Conservation (phyloP, 2,329 filamentous ascomycete genomes). For the Cylindrodendrum hubeiense region DNA sequence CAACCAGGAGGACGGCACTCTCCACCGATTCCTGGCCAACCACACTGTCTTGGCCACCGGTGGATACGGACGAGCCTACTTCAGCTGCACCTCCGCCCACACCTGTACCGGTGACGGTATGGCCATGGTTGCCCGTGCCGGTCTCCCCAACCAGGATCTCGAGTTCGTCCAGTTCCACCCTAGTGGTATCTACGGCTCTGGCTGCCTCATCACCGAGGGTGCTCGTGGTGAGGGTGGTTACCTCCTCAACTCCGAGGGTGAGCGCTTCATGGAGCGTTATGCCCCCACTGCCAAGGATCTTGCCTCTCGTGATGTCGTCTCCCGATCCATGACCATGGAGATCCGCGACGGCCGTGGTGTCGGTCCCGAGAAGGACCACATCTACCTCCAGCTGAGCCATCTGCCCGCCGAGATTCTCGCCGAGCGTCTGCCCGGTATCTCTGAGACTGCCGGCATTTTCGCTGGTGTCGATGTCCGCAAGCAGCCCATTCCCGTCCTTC, state of each 20-base stretch:
- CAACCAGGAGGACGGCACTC: conserved; percentile 98
- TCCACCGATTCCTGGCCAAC: conserved; percentile 96
- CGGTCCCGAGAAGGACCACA: conserved; percentile 96
- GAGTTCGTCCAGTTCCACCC: conserved; percentile 99
- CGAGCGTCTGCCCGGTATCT: conserved; percentile 98
- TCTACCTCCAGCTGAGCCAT: conserved; percentile 98
- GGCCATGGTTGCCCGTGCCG: conserved; percentile 98
- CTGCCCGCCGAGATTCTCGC: conserved; percentile 91
- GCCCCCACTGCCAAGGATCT: conserved; percentile 98
- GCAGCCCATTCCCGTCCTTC: conserved; percentile 95
- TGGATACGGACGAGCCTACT: conserved; percentile 98
- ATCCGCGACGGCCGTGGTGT: conserved; percentile 98
- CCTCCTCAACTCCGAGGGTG: conserved; percentile 96
- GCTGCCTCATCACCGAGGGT: conserved; percentile 97
- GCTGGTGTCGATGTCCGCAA: conserved; percentile 96
- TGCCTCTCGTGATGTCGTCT: conserved; percentile 95
- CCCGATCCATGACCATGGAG: conserved; percentile 97
- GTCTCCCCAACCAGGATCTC: conserved; percentile 98
- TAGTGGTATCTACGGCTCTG: conserved; percentile 98
- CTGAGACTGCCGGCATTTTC: conserved; percentile 97
- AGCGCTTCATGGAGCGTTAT: conserved; percentile 99
- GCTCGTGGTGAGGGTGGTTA: conserved; percentile 98
- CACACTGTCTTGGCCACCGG: conserved; percentile 97
- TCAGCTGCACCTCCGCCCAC: conserved; percentile 97
- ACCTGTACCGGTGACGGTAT: conserved; percentile 99